These are phyloP conservation scores for Brasilioporus rufonigricans DNA, from an alignment of 768 basidiomycete species.

Conservation along the genomic window DNA sequence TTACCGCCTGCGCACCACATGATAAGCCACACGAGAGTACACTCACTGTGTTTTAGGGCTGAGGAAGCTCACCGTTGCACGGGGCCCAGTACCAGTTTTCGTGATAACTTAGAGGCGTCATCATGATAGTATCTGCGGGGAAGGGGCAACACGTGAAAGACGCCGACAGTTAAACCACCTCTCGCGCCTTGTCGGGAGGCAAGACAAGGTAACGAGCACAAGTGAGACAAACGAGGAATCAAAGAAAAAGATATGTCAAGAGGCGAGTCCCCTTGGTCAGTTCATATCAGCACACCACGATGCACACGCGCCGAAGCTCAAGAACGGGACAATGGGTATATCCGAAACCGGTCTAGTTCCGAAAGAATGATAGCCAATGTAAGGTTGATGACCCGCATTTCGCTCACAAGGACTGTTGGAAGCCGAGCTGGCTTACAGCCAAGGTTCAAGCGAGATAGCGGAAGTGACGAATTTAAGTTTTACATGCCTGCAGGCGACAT, in stretches of 20 bases:
- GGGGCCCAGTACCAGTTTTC: conserved; percentile 10
- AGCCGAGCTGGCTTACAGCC: neutral
- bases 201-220: conserved; percentile 37
- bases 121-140: conserved; percentile 2
- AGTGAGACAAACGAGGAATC: conserved; percentile 22
- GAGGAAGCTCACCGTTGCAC: conserved; percentile 16
- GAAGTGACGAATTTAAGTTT: conserved; percentile 19
- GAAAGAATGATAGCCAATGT: conserved; percentile 14
- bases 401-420: conserved; percentile 12
- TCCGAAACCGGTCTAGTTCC: conserved; percentile 39
- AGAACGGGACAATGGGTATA: conserved; percentile 31
- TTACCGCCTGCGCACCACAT: conserved; percentile 11
- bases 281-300: conserved; percentile 19
- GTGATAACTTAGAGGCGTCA: conserved; percentile 9
- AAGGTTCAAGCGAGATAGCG: conserved; percentile 14
- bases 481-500: conserved; percentile 4
- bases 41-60: neutral
- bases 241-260: conserved; percentile 18
- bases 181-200: conserved; percentile 26
- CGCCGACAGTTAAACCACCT: conserved; percentile 10
- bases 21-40: conserved; percentile 6
- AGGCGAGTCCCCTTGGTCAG: conserved; percentile 10
- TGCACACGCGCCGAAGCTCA: conserved; percentile 16
- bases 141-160: neutral
- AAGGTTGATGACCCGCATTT: conserved; percentile 19